Base-by-base conservation (phyloP, 257 asterid species). In the Paulownia fortunei region DNA sequence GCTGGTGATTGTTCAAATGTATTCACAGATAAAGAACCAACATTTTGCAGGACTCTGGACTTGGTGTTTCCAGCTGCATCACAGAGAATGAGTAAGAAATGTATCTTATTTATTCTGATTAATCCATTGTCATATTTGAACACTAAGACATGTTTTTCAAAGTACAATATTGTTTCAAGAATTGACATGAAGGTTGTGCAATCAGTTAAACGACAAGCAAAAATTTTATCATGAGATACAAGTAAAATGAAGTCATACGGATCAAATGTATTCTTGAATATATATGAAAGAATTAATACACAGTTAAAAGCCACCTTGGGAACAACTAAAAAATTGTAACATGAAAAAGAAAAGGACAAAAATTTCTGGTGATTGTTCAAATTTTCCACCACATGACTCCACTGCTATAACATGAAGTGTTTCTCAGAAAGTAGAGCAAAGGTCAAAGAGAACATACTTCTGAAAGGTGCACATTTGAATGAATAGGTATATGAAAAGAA, bases 51-150 rank as follows among this genome's bases (percentile, higher is more conserved):
- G 39, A 80, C 55, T 36, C 69, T 72, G 16, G 18, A 62, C 26
- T 76, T 76, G 73, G 65, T 63, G 23, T 10, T 60, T 46, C 76
- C 84, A 6, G 63, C 87, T 81, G 84, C 56, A 76, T 55, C 74
- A 72, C 77, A 77, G 52, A 62, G 64, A 34, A 59, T 62, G 55
- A 64, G 41, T 39, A 36, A 66, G 54, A 70, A 26, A 54, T 39
- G 3, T 5, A 46, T 37, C 42, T 30, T 12, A 23, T 9, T 47
- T 23, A 23, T 34, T 49, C 23, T 8, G 65, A 51, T 46, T n/a
- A 30, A 30, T 64, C 26, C 26, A 41, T 23, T 18, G 58, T 76
- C 39, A 32, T 24, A 51, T 66, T 61, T 36, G 12, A 42, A 58
- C 44, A 67, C 44, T 61, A 71, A 72, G 36, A 41, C 73, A 36